Evolutionary conservation across 2,329 filamentous ascomycete species (phyloP), one percentile per base, ranked within the genome.

Genomic region (Trichoderma sp.): DNA sequence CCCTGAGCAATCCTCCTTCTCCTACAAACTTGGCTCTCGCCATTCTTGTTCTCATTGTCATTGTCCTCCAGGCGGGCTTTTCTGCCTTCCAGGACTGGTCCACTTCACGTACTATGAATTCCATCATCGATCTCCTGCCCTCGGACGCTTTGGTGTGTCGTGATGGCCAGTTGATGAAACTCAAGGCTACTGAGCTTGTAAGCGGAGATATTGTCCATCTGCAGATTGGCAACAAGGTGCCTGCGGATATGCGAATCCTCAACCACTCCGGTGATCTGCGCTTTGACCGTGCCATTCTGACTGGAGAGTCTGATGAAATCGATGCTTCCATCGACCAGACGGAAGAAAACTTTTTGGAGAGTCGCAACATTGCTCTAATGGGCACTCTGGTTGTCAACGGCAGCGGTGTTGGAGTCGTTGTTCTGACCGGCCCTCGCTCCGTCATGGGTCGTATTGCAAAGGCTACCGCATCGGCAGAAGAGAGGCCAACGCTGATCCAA

Each of bases 71-170:
- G 68, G 82, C 83, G 39, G 74, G 75, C 34, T 84, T 84, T 72
- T 82, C 80, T 0, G 81, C 80, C 6, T 84, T 84, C 58, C 81
- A 83, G 72, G 82, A 84, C 66, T 84, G 81, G 81, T 84, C 82
- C 0, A 83, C 81, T 1, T 76, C 77, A 21, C 77, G 79, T 55
- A 82, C 80, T 0, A 84, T 85, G 81, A 81, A 82, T 21, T 81
- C 82, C 32, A 84, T 85, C 60, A 77, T 81, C 2, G 80, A 82
- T 67, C 74, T 85, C 14, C 69, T 85, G 0, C 83, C 83, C 0
- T 77, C 81, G 0, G 81, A 83, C 30, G 79, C 81, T 0, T 72
- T 81, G 14, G 82, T 81, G 8, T 71, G 83, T 49, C 81, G 84
- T 13, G 81, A 84, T 52, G 82, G 83, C 3, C 75, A 81, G 58